Base-by-base conservation (phyloP, 768 basidiomycete genomes). In the Filobasidium floriforme region DNA sequence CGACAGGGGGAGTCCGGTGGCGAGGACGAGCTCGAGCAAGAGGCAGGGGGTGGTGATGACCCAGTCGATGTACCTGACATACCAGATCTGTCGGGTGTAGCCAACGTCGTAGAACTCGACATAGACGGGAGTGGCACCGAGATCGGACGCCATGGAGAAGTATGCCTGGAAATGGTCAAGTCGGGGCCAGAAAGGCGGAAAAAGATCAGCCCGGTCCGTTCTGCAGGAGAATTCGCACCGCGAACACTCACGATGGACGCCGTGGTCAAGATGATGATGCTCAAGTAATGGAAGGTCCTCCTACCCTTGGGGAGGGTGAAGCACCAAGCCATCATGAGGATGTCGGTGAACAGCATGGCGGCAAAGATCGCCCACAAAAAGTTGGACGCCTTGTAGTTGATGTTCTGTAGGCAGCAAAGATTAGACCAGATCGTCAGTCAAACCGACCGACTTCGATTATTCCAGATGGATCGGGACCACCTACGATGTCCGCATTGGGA, bases 301-400 rank as follows among this genome's bases (percentile, higher is more conserved):
- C 79, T 81, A 49, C 82, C 82, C 6, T 73, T 74, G 12, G 80
- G 79, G 1, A 78, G 69, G 65, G 77, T 62, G 70, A 80, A 80
- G 32, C 77, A 75, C 78, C 81, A 82, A 41, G 66, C 75, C 24
- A 83, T 63, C 57, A 80, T 70, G 54, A 73, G 60, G 41, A 84
- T 61, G 68, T 82, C 81, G 22, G 79, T 79, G 4, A 82, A 14
- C 3, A 80, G 71, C 81, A 85, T 83, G 68, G 85, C 43, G 10
- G 83, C 80, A 68, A 84, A 84, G 19, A 83, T 83, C 0, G 83
- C 80, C 84, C 84, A 86, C 14, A 83, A 73, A 82, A 82, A 85
- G 73, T 84, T 80, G 0, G 84, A 83, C 3, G 81, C 83, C 67
- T 75, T 70, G 14, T 72, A 78, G 61, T 81, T 81, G 73, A 85